Evolutionary conservation across 2,329 filamentous ascomycete species (phyloP).

Genomic region (Grosmannia penicillata): DNA sequence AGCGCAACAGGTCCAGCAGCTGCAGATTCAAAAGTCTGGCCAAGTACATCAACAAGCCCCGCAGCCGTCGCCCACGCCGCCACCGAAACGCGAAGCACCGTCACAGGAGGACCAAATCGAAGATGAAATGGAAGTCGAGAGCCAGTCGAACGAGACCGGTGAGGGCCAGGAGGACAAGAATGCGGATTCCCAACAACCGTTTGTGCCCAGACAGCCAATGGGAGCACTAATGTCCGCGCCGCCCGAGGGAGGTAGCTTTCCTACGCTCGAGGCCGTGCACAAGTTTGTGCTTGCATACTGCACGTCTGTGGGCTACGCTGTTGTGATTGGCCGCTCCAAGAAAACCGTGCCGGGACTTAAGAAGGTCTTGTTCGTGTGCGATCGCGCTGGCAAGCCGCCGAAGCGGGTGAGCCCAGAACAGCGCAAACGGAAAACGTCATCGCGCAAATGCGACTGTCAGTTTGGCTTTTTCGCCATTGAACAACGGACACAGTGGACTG

Average conservation of each 20-base stretch:
- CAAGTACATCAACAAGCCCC: constrained; percentile 18
- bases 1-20: constrained; percentile 15
- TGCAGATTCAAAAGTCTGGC: constrained; percentile 20
- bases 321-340: constrained; percentile 53
- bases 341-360: constrained; percentile 53
- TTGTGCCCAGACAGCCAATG: constrained; percentile 38
- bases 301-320: constrained; percentile 51
- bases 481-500: constrained; percentile 51
- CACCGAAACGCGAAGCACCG: constrained; percentile 13
- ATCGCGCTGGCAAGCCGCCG: constrained; percentile 48
- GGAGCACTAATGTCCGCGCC: constrained; percentile 47
- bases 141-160: constrained; percentile 5
- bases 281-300: constrained; percentile 50
- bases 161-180: constrained; percentile 22
- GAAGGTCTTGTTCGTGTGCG: constrained; percentile 53
- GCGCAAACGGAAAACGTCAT: constrained; percentile 51
- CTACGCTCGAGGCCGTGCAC: constrained; percentile 49
- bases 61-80: constrained; percentile 8
- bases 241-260: constrained; percentile 48
- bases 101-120: constrained; percentile 23
- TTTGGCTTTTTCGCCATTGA: constrained; percentile 59
- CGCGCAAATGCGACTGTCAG: constrained; percentile 53
- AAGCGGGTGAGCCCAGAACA: constrained; percentile 47
- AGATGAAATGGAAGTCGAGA: constrained; percentile 39
- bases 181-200: constrained; percentile 20